Percentiles rank a stretch among this genome's conserved stretches.
Conservation (phyloP, 257 asterid species). For the Solanum bulbocastanum region DNA sequence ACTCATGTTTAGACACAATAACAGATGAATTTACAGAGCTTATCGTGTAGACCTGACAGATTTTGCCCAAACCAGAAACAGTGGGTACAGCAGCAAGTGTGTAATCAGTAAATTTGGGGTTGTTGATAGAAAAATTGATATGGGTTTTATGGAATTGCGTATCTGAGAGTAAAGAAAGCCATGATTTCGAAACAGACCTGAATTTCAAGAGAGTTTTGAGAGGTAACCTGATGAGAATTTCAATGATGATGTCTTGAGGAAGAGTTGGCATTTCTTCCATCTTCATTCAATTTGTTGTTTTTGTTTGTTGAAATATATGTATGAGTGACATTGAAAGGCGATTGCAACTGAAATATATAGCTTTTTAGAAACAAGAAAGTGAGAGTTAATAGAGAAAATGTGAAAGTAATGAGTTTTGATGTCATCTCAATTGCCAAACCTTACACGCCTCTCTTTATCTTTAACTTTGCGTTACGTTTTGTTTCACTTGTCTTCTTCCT, state of each 20-base stretch:
- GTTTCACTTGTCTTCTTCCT: background rate
- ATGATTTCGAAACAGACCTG: background rate
- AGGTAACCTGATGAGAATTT: constrained; percentile 40
- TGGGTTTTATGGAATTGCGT: constrained; percentile 24
- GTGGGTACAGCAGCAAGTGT: constrained; percentile 1
- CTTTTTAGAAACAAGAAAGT: background rate
- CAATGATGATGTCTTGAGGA: constrained; percentile 35
- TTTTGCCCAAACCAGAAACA: background rate
- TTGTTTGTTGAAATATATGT: background rate
- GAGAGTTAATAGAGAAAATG: background rate
- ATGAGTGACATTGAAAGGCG: background rate
- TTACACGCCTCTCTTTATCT: background rate
- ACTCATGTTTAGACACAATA: background rate
- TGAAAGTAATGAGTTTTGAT: background rate
- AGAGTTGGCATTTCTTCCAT: constrained; percentile 12
- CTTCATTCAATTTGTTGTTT: background rate
- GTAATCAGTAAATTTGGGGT: background rate
- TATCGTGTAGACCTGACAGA: constrained; percentile 18
- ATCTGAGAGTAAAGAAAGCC: constrained; percentile 3
- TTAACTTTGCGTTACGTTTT: background rate
- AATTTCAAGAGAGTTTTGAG: constrained; percentile 32
- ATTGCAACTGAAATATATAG: background rate
- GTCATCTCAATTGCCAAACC: background rate
- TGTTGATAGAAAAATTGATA: constrained; percentile 1
- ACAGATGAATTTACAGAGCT: background rate